Conservation (phyloP, 2,329 filamentous ascomycete genomes). For the Paecilomyces sp. region DNA sequence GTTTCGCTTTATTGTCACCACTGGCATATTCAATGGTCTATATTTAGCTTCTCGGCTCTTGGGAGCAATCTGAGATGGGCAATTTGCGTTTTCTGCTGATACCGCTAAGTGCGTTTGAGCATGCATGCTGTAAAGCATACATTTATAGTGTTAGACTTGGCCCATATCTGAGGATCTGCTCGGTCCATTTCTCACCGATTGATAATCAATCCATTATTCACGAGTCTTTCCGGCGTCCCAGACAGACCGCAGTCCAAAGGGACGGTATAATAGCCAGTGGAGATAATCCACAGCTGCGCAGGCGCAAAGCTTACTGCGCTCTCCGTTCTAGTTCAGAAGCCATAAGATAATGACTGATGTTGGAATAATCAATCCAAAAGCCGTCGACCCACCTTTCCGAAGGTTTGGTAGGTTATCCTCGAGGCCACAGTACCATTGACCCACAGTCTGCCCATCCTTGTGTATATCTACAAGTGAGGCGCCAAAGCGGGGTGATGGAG, state of each 20-base stretch:
- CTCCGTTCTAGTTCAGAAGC: not conserved
- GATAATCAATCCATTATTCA: not conserved
- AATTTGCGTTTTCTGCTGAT: not conserved
- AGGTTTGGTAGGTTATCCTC: not conserved
- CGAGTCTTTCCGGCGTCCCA: not conserved
- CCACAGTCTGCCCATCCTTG: not conserved
- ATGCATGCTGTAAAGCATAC: not conserved
- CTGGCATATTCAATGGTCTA: not conserved
- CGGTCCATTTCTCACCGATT: not conserved
- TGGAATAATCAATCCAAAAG: not conserved
- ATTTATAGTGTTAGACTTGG: not conserved
- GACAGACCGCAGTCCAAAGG: not conserved
- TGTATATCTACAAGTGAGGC: not conserved
- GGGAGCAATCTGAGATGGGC: not conserved
- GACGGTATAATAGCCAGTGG: not conserved
- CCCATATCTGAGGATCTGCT: not conserved
- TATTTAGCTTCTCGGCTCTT: not conserved
- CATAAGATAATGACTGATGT: not conserved
- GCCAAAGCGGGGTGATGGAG: not conserved
- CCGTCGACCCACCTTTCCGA: not conserved
- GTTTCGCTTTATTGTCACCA: not conserved
- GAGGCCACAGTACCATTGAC: not conserved
- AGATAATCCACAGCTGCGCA: not conserved
- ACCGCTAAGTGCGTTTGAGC: not conserved
- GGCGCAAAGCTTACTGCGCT: not conserved